Evolutionary conservation across 2,329 filamentous ascomycete species (phyloP).

Genomic region (Apiospora aurea): DNA sequence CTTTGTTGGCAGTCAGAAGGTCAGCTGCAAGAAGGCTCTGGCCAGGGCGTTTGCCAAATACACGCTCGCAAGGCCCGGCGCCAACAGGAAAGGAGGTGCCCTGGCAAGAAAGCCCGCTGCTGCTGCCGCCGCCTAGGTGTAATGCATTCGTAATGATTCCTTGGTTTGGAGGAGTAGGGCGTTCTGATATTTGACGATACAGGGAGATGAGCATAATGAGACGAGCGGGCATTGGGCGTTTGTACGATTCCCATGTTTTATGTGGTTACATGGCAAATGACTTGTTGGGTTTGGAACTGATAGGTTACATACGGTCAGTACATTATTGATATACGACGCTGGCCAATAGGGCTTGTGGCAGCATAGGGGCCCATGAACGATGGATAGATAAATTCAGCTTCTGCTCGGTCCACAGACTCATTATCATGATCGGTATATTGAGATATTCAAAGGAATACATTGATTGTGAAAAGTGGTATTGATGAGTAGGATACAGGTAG

Average conservation of each 20-base stretch:
- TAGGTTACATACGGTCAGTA: not conserved
- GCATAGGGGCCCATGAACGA: not conserved
- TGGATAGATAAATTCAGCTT: conserved; percentile 5
- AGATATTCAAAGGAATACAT: no score
- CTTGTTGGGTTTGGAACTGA: conserved; percentile 15
- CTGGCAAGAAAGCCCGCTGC: conserved; percentile 14
- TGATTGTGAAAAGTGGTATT: no score
- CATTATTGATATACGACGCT: not conserved
- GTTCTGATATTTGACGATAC: conserved; percentile 1
- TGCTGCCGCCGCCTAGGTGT: conserved; percentile 1
- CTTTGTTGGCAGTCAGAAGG: conserved; percentile 95
- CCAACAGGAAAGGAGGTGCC: conserved; percentile 32
- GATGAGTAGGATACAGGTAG: no score
- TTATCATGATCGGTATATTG: conserved; percentile 28
- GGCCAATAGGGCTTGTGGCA: conserved; percentile 12
- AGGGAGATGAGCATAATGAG: conserved; percentile 21
- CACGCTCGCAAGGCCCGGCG: conserved; percentile 63
- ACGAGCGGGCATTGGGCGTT: conserved; percentile 17
- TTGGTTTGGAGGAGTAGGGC: conserved; percentile 13
- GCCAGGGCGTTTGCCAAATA: conserved; percentile 97
- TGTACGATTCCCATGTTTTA: conserved; percentile 13
- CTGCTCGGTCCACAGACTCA: conserved; percentile 30
- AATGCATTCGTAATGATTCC: not conserved
- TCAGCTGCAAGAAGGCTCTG: conserved; percentile 96
- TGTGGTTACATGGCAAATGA: conserved; percentile 9